A percentile compares a stretch with the other conserved stretches of the same genome.
phyloP scores from a whole-genome alignment of 2,329 filamentous ascomycete species.

The Ascochyta lentis region DNA sequence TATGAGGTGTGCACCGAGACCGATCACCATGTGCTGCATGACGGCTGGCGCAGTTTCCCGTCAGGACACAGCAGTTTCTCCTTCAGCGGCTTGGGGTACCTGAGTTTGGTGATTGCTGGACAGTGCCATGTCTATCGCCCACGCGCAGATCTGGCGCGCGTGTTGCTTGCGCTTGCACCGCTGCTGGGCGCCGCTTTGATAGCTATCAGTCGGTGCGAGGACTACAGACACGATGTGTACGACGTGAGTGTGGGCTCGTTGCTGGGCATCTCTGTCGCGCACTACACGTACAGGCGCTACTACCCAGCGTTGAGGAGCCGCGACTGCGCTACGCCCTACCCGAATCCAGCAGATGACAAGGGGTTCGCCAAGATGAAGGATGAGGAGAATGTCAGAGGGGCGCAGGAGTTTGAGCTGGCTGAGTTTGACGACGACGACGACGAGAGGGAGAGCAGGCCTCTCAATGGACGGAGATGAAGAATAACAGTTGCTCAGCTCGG shows the following conservation, averaged over 20 bases:
- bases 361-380: conserved; percentile 51
- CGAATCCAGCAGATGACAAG: conserved; percentile 44
- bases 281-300: conserved; percentile 66
- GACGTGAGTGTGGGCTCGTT: conserved; percentile 65
- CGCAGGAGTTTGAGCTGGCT: conserved; percentile 46
- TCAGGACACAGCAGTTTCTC: conserved; percentile 81
- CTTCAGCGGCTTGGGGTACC: conserved; percentile 79
- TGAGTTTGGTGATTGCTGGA: conserved; percentile 73
- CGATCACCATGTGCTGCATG: conserved; percentile 72
- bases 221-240: conserved; percentile 70
- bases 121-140: conserved; percentile 67
- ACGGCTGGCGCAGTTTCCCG: conserved; percentile 85
- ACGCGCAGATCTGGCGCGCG: conserved; percentile 62
- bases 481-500: not conserved
- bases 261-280: conserved; percentile 62
- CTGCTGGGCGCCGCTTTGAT: conserved; percentile 65
- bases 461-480: conserved; percentile 31
- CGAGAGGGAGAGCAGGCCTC: conserved; percentile 28
- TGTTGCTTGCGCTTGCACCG: conserved; percentile 62
- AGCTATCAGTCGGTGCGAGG: conserved; percentile 66
- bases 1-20: conserved; percentile 76
- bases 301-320: conserved; percentile 61
- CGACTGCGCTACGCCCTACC: conserved; percentile 61
- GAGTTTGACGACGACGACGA: conserved; percentile 41
- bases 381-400: conserved; percentile 49